Conservation (phyloP, 2,329 filamentous ascomycete species). For the Stemphylium lycopersici region DNA sequence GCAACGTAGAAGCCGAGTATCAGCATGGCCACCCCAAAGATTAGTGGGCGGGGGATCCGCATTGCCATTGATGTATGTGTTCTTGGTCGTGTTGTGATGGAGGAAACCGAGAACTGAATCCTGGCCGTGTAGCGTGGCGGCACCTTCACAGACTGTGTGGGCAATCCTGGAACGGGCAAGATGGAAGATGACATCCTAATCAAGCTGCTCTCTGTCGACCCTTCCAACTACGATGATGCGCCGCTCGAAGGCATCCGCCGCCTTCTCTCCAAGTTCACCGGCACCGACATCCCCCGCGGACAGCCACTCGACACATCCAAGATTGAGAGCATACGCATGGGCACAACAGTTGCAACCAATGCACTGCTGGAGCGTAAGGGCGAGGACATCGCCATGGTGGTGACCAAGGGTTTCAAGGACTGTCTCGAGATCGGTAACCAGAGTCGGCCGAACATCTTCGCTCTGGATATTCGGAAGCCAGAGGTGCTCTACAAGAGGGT, state of each 20-base stretch:
- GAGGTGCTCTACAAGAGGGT: conserved; percentile 86
- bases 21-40: conserved; percentile 35
- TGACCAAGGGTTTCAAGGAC: conserved; percentile 87
- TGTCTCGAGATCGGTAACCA: conserved; percentile 91
- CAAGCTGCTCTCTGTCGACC: conserved; percentile 89
- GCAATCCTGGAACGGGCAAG: conserved; percentile 72
- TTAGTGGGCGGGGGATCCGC: conserved; percentile 65
- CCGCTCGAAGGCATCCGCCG: conserved; percentile 89
- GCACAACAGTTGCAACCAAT: conserved; percentile 93
- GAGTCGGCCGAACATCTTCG: conserved; percentile 86
- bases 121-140: conserved; percentile 68
- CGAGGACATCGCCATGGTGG: conserved; percentile 84
- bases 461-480: conserved; percentile 83
- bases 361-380: conserved; percentile 89
- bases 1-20: not conserved
- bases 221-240: conserved; percentile 87
- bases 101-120: not conserved
- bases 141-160: conserved; percentile 92
- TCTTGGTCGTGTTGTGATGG: not conserved
- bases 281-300: conserved; percentile 77
- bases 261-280: conserved; percentile 78
- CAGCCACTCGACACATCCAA: conserved; percentile 78
- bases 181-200: conserved; percentile 79
- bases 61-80: conserved; percentile 68
- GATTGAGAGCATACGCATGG: conserved; percentile 94